These are phyloP conservation scores for Chlorella ohadii DNA, from an alignment of 139 green algal genomes.

Conservation along the genomic window DNA sequence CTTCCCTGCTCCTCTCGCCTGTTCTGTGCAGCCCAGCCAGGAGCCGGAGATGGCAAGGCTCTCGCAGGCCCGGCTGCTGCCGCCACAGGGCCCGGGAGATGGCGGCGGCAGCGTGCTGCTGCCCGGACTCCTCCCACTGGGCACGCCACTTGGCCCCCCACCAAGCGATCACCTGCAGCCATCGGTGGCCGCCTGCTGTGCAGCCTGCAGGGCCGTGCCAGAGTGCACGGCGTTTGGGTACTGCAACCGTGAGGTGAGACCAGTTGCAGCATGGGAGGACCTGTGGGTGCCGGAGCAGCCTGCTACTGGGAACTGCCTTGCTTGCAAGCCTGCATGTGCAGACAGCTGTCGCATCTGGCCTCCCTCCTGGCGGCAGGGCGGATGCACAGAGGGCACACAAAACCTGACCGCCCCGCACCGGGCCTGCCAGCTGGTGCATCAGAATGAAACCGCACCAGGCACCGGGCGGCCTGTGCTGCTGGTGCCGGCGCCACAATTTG, in stretches of 20 bases:
- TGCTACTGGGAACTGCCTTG: too few relatives aligned
- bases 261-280: background rate
- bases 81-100: background rate
- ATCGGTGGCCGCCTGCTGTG: background rate
- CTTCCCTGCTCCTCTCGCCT: too few relatives aligned
- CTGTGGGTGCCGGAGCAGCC: too few relatives aligned
- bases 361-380: background rate
- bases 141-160: background rate
- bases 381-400: background rate
- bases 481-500: background rate
- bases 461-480: slow-evolving; percentile 24
- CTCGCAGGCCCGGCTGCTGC: background rate
- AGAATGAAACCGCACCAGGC: background rate
- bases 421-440: slow-evolving; percentile 17
- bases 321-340: too few relatives aligned
- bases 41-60: background rate
- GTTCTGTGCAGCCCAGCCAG: too few relatives aligned
- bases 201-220: background rate
- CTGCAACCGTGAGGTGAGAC: background rate
- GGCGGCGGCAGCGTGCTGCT: background rate
- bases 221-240: background rate
- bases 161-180: background rate
- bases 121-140: background rate
- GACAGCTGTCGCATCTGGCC: too few relatives aligned
- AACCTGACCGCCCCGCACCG: background rate